phyloP scores from a whole-genome alignment of 805 yeast species.

The Saccharomycopsis lassenensis region DNA sequence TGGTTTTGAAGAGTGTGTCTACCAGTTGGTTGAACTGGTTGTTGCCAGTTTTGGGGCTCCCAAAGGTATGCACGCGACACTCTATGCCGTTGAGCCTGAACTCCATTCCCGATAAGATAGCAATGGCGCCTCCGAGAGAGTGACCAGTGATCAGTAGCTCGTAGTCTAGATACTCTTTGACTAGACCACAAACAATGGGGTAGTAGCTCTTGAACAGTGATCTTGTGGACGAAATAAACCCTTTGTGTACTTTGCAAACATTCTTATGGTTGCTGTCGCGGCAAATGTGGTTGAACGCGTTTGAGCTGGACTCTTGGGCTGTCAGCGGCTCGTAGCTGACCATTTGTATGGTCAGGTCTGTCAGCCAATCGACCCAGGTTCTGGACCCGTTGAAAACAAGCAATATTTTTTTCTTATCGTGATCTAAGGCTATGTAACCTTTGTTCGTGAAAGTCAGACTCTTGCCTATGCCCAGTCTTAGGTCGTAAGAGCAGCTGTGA shows the following conservation, averaged over 20 bases:
- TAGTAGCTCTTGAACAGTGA: constrained; percentile 31
- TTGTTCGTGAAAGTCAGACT: constrained; percentile 8
- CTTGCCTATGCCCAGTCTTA: no score
- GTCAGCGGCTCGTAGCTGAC: constrained; percentile 35
- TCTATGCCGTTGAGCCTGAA: constrained; percentile 40
- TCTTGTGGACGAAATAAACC: constrained; percentile 41
- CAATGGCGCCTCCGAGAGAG: constrained; percentile 67
- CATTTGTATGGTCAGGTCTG: constrained; percentile 42
- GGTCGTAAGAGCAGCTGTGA: no score
- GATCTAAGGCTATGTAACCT: constrained; percentile 46
- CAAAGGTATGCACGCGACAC: constrained; percentile 50
- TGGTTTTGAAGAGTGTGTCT: constrained; percentile 36
- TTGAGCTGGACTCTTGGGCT: neutral
- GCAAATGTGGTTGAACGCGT: neutral
- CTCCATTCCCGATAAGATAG: constrained; percentile 53
- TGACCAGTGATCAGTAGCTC: constrained; percentile 53
- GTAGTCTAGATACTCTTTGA: constrained; percentile 35
- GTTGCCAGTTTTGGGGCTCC: constrained; percentile 60
- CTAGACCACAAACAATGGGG: constrained; percentile 26
- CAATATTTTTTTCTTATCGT: constrained; percentile 30
- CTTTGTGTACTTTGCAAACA: constrained; percentile 51
- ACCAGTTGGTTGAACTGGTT: constrained; percentile 37
- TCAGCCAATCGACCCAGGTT: constrained; percentile 49
- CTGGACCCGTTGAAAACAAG: constrained; percentile 57
- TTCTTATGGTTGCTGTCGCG: constrained; percentile 26